Percentiles rank a stretch among this genome's conserved stretches.
Evolutionary conservation across 2,329 filamentous ascomycete species (phyloP).

Genomic region (Colletotrichum orchidophilum): DNA sequence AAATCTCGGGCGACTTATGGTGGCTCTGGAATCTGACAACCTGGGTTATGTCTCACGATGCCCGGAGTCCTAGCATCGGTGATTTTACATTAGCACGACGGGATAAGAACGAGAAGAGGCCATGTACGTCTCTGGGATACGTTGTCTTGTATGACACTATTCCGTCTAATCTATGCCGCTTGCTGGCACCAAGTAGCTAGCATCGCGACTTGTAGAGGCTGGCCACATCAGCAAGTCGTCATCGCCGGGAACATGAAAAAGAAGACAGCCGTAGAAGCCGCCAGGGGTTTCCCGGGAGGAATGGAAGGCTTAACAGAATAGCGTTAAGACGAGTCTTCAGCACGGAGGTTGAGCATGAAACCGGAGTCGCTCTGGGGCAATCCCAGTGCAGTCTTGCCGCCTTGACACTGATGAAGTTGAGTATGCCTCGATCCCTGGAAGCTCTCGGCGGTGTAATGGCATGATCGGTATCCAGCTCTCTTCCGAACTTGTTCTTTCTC

Average conservation of each 20-base stretch:
- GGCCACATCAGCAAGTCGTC: slow-evolving; percentile 26
- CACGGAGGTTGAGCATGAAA: slow-evolving; percentile 24
- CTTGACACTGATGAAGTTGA: background rate
- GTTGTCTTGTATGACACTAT: background rate
- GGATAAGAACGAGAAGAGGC: background rate
- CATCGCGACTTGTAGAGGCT: background rate
- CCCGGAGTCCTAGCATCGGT: background rate
- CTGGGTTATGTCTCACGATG: background rate
- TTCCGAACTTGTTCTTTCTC: slow-evolving; percentile 20
- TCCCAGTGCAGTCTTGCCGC: slow-evolving; percentile 3
- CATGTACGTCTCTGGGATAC: background rate
- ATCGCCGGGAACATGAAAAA: slow-evolving; percentile 2
- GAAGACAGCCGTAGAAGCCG: background rate
- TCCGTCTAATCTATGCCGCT: background rate
- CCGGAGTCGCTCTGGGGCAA: slow-evolving; percentile 4
- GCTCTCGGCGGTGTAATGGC: background rate
- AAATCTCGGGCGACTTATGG: background rate
- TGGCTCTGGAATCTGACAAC: background rate
- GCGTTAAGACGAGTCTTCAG: slow-evolving; percentile 22
- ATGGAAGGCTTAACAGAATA: slow-evolving; percentile 17
- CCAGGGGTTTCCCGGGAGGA: slow-evolving; percentile 7
- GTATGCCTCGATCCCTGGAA: slow-evolving; percentile 6
- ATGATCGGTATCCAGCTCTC: slow-evolving; percentile 17
- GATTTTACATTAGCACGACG: background rate
- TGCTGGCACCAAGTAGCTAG: background rate